These are phyloP conservation scores for Colletotrichum sansevieriae DNA, from an alignment of 2,329 filamentous ascomycete genomes.

Conservation along the genomic window DNA sequence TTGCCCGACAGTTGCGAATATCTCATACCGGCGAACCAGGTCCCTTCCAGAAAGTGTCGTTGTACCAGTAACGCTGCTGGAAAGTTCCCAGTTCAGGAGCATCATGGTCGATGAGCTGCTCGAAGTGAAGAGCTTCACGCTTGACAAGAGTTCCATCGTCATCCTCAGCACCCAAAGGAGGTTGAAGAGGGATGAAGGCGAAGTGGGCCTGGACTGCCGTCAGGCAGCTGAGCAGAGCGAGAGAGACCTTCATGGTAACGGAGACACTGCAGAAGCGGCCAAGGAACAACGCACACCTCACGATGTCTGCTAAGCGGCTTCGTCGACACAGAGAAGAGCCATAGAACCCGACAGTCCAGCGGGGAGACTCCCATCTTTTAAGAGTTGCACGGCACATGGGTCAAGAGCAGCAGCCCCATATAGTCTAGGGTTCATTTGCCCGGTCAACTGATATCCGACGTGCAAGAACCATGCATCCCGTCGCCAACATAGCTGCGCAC, in stretches of 20 bases:
- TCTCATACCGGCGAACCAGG: conserved; percentile 64
- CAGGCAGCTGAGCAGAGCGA: conserved; percentile 30
- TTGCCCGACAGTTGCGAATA: background rate
- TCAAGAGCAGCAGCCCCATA: background rate
- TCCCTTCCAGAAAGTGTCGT: conserved; percentile 63
- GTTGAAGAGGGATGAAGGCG: conserved; percentile 28
- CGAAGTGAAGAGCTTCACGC: conserved; percentile 51
- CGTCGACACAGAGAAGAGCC: conserved; percentile 12
- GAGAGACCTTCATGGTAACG: conserved; percentile 34
- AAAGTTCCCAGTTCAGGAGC: conserved; percentile 58
- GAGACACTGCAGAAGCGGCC: background rate
- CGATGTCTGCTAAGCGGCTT: conserved; percentile 10
- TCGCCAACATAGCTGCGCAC: background rate
- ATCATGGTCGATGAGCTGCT: conserved; percentile 71
- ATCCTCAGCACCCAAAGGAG: conserved; percentile 25
- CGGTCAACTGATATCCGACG: background rate
- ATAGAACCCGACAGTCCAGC: background rate
- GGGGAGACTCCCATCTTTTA: conserved; percentile 11
- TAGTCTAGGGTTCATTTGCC: background rate
- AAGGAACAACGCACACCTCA: background rate
- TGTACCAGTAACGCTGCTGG: conserved; percentile 66
- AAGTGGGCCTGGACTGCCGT: conserved; percentile 23
- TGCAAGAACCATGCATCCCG: background rate
- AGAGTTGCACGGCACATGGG: conserved; percentile 20
- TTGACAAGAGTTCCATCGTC: conserved; percentile 16